A percentile compares a stretch with the other conserved stretches of the same genome.
Conservation (phyloP, 306 rosid genomes). For the Glycine latifolia region DNA sequence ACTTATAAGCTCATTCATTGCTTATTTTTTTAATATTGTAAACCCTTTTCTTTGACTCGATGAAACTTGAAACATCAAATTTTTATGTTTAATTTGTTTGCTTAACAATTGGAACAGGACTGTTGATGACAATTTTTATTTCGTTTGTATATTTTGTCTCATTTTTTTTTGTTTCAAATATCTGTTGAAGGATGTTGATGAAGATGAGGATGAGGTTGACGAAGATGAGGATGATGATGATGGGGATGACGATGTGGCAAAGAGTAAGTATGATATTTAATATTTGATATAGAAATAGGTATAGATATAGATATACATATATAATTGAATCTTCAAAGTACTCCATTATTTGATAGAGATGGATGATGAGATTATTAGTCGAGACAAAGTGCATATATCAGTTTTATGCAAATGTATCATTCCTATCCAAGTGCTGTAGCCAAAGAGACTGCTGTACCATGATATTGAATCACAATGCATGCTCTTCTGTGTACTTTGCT, state of each 20-base stretch:
- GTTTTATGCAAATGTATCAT: background rate
- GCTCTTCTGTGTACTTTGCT: slow-evolving; percentile 3
- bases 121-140: background rate
- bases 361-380: background rate
- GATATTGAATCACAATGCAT: slow-evolving; percentile 3
- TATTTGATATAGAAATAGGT: background rate
- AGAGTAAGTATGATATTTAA: slow-evolving; percentile 58
- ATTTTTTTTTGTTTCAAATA: slow-evolving; percentile 34
- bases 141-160: slow-evolving; percentile 1
- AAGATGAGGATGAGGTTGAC: slow-evolving; percentile 40
- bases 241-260: slow-evolving; percentile 54
- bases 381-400: background rate
- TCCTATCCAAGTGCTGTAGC: background rate
- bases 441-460: background rate
- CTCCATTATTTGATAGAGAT: background rate
- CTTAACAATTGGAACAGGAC: background rate
- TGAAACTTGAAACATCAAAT: background rate
- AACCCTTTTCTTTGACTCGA: background rate
- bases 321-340: slow-evolving; percentile 17
- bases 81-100: slow-evolving; percentile 2
- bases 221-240: slow-evolving; percentile 35
- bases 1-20: background rate
- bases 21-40: background rate
- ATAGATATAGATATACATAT: background rate
- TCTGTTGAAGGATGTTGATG: slow-evolving; percentile 57